Base-by-base conservation (phyloP, 2,329 filamentous ascomycete genomes). In the Parastagonospora avenae region DNA sequence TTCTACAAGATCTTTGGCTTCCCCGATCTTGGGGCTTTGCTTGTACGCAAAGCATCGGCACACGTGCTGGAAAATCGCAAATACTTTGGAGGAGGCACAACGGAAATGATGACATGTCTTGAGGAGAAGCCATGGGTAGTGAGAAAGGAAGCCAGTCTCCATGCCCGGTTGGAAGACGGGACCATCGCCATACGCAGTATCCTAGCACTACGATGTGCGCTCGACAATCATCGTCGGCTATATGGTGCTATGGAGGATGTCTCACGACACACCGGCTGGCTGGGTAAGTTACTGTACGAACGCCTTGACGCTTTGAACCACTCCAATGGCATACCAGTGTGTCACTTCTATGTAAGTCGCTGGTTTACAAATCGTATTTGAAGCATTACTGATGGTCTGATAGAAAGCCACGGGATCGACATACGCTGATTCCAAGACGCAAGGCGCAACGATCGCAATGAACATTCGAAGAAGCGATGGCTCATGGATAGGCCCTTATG, bases 1-100 rank as follows among this genome's bases (percentile, higher is more conserved):
- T 88, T 97, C 59, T 95, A 97, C 76, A 97, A 97, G 71, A 92
- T 96, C 11, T 97, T 97, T 70, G 93, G 93, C 1, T 97, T 96
- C 58, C 93, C 93, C 0, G 90, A 97, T 67, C 79, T 97, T 1
- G 93, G 93, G 1, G 92, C 87, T 1, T 76, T 97, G 48, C 85
- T 97, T 14, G 85, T 97, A 5, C 85, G 89, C 24, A 92, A 90
- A 58, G 79, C 83, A 12, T 84, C 89, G 3, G 85, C 83, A 2
- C 72, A 81, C 35, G 45, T 77, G 82, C 37, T 79, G 77, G 44
- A 75, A 78, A 47, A 80, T 15, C 76, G 84, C 35, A 80, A 77
- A 53, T 90, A 87, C 64, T 89, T 90, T 62, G 87, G 85, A 15
- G 87, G 87, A 27, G 87, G 86, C 8, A 89, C 87, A 2, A 72